phyloP scores from a whole-genome alignment of 805 yeast species.

The Suhomyces faveliae region DNA sequence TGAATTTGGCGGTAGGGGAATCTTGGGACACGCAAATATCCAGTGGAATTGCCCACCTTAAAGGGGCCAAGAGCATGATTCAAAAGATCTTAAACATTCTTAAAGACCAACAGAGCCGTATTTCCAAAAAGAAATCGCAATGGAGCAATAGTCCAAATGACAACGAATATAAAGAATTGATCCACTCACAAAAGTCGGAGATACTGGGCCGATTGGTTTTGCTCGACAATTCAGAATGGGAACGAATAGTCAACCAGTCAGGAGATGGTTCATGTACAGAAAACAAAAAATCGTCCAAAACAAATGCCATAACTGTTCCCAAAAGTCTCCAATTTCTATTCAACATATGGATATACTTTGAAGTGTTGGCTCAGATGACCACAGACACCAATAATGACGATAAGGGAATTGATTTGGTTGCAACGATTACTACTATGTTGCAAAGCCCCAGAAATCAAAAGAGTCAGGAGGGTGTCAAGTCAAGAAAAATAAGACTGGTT shows the following conservation, averaged over 20 bases:
- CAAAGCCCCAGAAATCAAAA: slow-evolving; percentile 21
- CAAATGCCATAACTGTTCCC: slow-evolving; percentile 25
- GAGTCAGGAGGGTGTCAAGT: slow-evolving; percentile 7
- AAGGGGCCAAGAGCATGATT: slow-evolving; percentile 64
- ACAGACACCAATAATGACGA: slow-evolving; percentile 47
- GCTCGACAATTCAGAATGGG: slow-evolving; percentile 35
- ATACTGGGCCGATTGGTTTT: slow-evolving; percentile 28
- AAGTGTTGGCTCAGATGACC: slow-evolving; percentile 66
- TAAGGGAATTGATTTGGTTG: slow-evolving; percentile 42
- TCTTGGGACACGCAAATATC: slow-evolving; percentile 68
- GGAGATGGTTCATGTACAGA: slow-evolving; percentile 7
- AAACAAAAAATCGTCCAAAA: not conserved
- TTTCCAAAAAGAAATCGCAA: slow-evolving; percentile 12
- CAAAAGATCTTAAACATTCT: slow-evolving; percentile 40
- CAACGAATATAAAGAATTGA: slow-evolving; percentile 5
- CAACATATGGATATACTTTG: slow-evolving; percentile 67
- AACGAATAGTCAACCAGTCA: slow-evolving; percentile 17
- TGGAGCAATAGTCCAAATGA: slow-evolving; percentile 9
- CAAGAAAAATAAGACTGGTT: slow-evolving; percentile 3
- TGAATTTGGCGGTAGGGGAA: slow-evolving; percentile 63
- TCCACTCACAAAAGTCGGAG: slow-evolving; percentile 8
- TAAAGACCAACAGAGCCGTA: slow-evolving; percentile 21
- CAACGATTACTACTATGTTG: slow-evolving; percentile 36
- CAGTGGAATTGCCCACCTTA: slow-evolving; percentile 66
- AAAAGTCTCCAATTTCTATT: slow-evolving; percentile 50